Base-by-base conservation (phyloP, 2,329 filamentous ascomycete species). In the Fusarium illudens region DNA sequence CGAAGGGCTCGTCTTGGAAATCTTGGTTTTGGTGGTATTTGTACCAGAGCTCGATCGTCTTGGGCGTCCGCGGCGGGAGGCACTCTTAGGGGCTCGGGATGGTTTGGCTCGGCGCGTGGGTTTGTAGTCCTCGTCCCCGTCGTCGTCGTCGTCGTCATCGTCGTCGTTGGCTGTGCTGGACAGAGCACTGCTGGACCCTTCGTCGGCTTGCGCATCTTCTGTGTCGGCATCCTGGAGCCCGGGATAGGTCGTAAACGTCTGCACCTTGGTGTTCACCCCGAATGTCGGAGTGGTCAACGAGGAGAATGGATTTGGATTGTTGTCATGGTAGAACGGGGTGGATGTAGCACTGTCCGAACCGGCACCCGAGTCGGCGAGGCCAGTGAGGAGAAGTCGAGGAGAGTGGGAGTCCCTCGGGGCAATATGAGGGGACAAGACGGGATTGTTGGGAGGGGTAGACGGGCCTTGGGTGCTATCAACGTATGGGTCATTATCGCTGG, bases 371-470 rank as follows among this genome's bases (percentile, higher is more conserved):
- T 62, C 55, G 37, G 72, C 50, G 9, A 70, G 44, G 19, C 65
- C 71, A 4, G 60, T 48, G 6, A 72, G 44, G 27, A 58, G 50
- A 25, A 55, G 10, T 10, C 37, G 54, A 22, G 67, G 66, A n/a
- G 67, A 64, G n/a, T 56, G 37, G 9, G 37, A 50, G 11, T 65
- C 70, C 27, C 49, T 44, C 13, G 30, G 33, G 20, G 52, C 62
- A 20, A 64, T 51, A 19, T 54, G 32, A 4, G 70, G 60, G 27
- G 55, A 72, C 17, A 62, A 46, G 9, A 66, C 44, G 25, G 42
- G 46, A 42, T 53, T 44, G 37, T 64, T 66, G 2, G 70, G 56
- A 19, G 71, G 71, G 9, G 69, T 72, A 33, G 62, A 62, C 29
- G 71, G 69, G 7, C 53, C 63, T 46, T 57, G 60, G 5, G 62